phyloP scores from a whole-genome alignment of 306 rosid genomes.

The Cucumis cinereus region DNA sequence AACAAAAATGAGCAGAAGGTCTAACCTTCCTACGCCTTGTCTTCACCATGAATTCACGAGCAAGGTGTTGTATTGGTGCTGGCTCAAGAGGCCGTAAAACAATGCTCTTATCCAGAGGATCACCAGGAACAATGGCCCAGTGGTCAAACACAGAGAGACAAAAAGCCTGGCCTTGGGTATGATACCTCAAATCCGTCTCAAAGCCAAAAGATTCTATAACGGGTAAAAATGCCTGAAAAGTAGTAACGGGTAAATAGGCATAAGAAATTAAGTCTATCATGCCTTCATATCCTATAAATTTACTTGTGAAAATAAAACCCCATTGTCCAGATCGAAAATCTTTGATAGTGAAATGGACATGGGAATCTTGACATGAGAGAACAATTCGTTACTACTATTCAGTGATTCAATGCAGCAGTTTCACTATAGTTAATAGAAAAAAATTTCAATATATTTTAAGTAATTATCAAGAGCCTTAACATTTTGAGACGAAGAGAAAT shows the following conservation, averaged over 20 bases:
- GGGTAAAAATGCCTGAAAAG: conserved; percentile 83
- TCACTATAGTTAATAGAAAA: not conserved
- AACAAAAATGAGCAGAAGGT: not conserved
- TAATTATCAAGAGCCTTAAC: not conserved
- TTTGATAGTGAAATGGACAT: not conserved
- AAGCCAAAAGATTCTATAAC: conserved; percentile 95
- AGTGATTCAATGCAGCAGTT: not conserved
- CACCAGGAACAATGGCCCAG: conserved; percentile 99
- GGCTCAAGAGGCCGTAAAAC: conserved; percentile 96
- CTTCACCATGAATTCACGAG: conserved; percentile 98
- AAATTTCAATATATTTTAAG: not conserved
- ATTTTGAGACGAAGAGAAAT: not conserved
- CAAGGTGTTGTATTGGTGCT: conserved; percentile 96
- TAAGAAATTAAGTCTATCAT: not conserved
- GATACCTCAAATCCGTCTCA: conserved; percentile 96
- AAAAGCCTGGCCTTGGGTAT: conserved; percentile 96
- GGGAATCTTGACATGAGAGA: not conserved
- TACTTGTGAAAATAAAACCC: not conserved
- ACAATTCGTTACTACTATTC: not conserved
- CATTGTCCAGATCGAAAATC: not conserved
- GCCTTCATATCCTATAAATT: not conserved
- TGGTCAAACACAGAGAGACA: conserved; percentile 80
- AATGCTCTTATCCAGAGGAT: conserved; percentile 89
- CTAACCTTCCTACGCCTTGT: conserved; percentile 94
- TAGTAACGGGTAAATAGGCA: not conserved